Evolutionary conservation across 805 yeast species (phyloP).

Genomic region (Cyberlindnera veronae): DNA sequence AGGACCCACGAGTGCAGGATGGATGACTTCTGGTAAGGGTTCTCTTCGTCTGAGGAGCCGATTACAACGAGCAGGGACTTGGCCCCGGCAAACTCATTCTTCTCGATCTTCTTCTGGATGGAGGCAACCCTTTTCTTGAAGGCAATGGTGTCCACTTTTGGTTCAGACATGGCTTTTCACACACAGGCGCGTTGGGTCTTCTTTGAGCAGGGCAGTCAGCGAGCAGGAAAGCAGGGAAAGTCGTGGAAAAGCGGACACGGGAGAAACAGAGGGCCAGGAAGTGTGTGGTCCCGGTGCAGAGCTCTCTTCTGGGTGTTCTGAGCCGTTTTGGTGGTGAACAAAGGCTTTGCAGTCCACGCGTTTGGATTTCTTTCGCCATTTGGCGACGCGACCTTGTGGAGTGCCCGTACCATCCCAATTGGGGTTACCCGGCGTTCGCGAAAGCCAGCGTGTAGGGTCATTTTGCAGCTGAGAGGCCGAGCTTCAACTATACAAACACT

Average conservation of each 20-base stretch:
- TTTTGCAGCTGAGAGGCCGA: no score
- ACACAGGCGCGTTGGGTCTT: neutral
- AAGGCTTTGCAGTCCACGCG: no score
- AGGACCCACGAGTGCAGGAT: slow-evolving; percentile 86
- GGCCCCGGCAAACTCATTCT: slow-evolving; percentile 36
- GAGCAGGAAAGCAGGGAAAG: no score
- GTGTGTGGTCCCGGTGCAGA: neutral
- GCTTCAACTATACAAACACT: neutral
- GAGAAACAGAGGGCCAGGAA: no score
- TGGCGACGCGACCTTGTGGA: neutral
- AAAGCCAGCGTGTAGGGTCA: slow-evolving; percentile 1
- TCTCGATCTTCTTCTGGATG: slow-evolving; percentile 32
- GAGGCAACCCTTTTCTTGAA: slow-evolving; percentile 53
- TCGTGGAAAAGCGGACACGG: no score
- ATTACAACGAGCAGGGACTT: slow-evolving; percentile 61
- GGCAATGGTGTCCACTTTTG: slow-evolving; percentile 47
- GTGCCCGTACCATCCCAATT: neutral
- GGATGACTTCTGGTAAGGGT: slow-evolving; percentile 86
- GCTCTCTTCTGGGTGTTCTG: neutral
- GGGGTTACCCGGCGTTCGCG: neutral
- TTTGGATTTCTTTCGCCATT: neutral
- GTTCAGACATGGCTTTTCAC: slow-evolving; percentile 47
- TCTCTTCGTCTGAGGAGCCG: slow-evolving; percentile 84
- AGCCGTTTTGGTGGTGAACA: no score
- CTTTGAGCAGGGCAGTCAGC: no score